Evolutionary conservation across 331 rosid genomes (phyloP).

Genomic region (Quercus tomentella): DNA sequence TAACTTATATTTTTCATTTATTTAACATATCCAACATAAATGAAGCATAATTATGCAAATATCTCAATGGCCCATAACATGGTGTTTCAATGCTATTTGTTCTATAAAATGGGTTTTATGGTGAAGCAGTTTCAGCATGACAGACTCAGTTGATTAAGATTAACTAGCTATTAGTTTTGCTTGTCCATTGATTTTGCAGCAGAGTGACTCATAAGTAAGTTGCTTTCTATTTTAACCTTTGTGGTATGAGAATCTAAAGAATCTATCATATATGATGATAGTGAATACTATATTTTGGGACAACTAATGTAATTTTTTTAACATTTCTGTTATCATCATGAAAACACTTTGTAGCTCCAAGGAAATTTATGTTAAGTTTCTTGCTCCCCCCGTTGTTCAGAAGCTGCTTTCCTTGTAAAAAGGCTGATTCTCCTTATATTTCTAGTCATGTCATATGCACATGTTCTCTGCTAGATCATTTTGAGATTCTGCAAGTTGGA

Average conservation of each 20-base stretch:
- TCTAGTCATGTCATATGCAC: not conserved
- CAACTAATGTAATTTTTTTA: not conserved
- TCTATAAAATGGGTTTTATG: not conserved
- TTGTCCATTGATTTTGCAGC: not conserved
- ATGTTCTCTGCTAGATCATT: not conserved
- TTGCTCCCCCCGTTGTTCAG: not conserved
- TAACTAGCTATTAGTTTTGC: not conserved
- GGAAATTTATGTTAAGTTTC: not conserved
- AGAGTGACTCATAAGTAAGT: not conserved
- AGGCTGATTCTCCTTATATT: not conserved
- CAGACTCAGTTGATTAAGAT: not conserved
- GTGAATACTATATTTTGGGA: not conserved
- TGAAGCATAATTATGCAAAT: not conserved
- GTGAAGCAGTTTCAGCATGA: not conserved
- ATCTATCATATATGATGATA: not conserved
- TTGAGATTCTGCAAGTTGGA: not conserved
- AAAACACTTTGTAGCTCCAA: not conserved
- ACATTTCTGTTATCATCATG: not conserved
- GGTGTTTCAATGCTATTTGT: not conserved
- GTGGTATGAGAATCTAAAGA: not conserved
- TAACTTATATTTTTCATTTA: not conserved
- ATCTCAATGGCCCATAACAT: not conserved
- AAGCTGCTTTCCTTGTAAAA: constrained; percentile 10
- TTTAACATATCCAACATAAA: not conserved
- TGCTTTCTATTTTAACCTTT: constrained; percentile 4